phyloP scores from a whole-genome alignment of 139 green algal genomes.

The Tetraselmis chui region DNA sequence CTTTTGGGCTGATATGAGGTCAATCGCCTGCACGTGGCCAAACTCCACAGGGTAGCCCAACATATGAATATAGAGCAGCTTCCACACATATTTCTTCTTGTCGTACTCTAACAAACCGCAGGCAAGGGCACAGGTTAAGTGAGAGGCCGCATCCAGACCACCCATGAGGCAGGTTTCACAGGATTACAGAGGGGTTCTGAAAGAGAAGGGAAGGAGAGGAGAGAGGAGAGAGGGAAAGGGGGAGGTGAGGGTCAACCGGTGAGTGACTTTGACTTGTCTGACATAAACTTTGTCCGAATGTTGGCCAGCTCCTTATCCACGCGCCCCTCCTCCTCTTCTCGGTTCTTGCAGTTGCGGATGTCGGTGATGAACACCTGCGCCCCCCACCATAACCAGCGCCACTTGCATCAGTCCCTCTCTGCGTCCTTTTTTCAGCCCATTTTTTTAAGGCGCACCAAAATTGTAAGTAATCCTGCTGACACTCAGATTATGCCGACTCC shows the following conservation, averaged over 20 bases:
- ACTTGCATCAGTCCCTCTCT: not conserved
- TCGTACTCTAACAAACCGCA: conserved; percentile 91
- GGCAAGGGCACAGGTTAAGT: not conserved
- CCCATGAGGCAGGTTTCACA: not conserved
- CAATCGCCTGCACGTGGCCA: conserved; percentile 91
- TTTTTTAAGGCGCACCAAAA: not conserved
- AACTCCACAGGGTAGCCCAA: conserved; percentile 98
- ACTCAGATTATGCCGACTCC: not conserved
- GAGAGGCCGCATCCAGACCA: not conserved
- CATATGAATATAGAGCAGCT: conserved; percentile 99
- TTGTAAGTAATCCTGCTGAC: not conserved
- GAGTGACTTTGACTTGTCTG: conserved; percentile 43
- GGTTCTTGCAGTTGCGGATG: conserved; percentile 79
- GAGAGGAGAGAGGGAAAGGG: not conserved
- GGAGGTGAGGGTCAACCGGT: conserved; percentile 30
- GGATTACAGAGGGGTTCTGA: not conserved
- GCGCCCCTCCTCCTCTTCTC: conserved; percentile 80
- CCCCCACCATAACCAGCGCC: too few relatives aligned
- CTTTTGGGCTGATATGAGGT: conserved; percentile 86
- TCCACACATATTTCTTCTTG: conserved; percentile 99
- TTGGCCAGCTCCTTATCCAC: conserved; percentile 98
- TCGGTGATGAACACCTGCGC: conserved; percentile 89
- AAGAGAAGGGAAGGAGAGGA: not conserved
- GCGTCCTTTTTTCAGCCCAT: conserved; percentile 2
- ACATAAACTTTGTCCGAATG: conserved; percentile 90